A percentile compares a stretch with the other conserved stretches of the same genome.
Conservation (phyloP, 2,329 filamentous ascomycete genomes). For the Diplodia seriata region DNA sequence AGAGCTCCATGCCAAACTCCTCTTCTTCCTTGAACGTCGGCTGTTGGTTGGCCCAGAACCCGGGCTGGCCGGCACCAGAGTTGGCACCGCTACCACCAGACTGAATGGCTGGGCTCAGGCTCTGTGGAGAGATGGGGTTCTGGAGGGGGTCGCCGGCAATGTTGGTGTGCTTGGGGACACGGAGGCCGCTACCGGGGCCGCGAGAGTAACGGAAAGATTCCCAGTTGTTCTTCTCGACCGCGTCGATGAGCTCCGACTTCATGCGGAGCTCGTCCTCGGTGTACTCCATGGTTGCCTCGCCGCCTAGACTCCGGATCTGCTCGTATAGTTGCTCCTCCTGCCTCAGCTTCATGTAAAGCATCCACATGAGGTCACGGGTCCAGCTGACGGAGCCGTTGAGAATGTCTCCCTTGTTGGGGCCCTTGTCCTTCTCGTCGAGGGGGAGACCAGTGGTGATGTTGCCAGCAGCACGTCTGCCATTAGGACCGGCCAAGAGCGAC, state of each 20-base stretch:
- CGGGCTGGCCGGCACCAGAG: constrained; percentile 28
- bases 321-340: constrained; percentile 88
- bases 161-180: constrained; percentile 93
- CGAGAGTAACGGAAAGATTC: constrained; percentile 84
- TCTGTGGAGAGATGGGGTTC: constrained; percentile 65
- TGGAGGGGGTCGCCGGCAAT: constrained; percentile 78
- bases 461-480: constrained; percentile 78
- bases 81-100: constrained; percentile 70
- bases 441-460: constrained; percentile 93
- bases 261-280: constrained; percentile 95
- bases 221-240: constrained; percentile 79
- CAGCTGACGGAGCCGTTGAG: constrained; percentile 96
- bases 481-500: constrained; percentile 84
- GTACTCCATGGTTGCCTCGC: constrained; percentile 50
- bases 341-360: constrained; percentile 85
- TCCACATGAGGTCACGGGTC: constrained; percentile 98
- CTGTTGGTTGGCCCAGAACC: constrained; percentile 55
- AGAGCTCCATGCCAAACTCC: constrained; percentile 79
- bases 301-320: constrained; percentile 57
- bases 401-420: constrained; percentile 98
- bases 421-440: constrained; percentile 96
- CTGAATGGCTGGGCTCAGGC: constrained; percentile 60
- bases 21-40: constrained; percentile 85
- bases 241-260: constrained; percentile 89
- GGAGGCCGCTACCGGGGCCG: constrained; percentile 79